These are phyloP conservation scores for Penicillium verhagenii DNA, from an alignment of 495 filamentous ascomycete genomes.

Conservation along the genomic window DNA sequence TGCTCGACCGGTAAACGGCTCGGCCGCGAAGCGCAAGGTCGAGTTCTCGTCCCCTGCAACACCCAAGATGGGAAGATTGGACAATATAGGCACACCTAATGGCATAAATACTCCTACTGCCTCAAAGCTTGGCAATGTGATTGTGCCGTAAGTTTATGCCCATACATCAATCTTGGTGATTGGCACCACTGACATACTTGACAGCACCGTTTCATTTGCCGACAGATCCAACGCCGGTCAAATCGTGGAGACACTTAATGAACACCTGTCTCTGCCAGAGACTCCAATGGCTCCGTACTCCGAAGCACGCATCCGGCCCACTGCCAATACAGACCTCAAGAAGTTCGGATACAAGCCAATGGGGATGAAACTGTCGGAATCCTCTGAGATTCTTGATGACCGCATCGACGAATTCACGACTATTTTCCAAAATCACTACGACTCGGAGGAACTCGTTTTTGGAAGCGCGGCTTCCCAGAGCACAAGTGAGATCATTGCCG, in stretches of 20 bases:
- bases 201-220: constrained; percentile 60
- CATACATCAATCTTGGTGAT: not conserved
- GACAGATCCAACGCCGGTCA: constrained; percentile 76
- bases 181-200: constrained; percentile 18
- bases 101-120: constrained; percentile 24
- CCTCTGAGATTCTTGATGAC: constrained; percentile 90
- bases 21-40: constrained; percentile 59
- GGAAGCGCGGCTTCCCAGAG: constrained; percentile 82
- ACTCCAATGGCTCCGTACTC: constrained; percentile 67
- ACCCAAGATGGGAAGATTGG: constrained; percentile 50
- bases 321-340: constrained; percentile 77
- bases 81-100: constrained; percentile 33
- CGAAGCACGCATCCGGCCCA: constrained; percentile 77
- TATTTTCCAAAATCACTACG: constrained; percentile 69
- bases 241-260: constrained; percentile 76
- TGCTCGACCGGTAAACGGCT: constrained; percentile 48
- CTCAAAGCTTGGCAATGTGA: constrained; percentile 24
- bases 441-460: constrained; percentile 76
- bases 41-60: constrained; percentile 56
- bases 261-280: constrained; percentile 66
- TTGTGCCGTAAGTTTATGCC: constrained; percentile 29
- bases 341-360: constrained; percentile 90
- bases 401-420: constrained; percentile 84
- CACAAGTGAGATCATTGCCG: constrained; percentile 81
- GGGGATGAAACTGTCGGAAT: constrained; percentile 89